A percentile compares a stretch with the other conserved stretches of the same genome.
These are phyloP conservation scores for Oemleria cerasiformis DNA, from an alignment of 306 rosid species.

Conservation along the genomic window DNA sequence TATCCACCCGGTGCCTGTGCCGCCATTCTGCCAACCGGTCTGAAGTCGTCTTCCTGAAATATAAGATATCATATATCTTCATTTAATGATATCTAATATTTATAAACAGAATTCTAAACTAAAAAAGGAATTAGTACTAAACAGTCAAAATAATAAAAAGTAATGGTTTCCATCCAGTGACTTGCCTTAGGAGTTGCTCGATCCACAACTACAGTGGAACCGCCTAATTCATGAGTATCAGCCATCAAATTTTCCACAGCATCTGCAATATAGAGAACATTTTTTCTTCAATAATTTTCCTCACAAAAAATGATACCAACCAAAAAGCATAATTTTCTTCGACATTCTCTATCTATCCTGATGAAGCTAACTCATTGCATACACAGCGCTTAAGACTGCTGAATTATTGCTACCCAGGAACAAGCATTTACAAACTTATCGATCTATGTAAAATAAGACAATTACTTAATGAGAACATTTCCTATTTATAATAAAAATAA, in stretches of 20 bases:
- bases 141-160: not conserved
- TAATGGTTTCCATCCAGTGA: conserved; percentile 22
- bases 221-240: conserved; percentile 90
- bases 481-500: not conserved
- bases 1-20: conserved; percentile 75
- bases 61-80: conserved; percentile 15
- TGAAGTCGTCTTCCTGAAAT: conserved; percentile 87
- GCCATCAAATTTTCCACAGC: conserved; percentile 88
- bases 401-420: not conserved
- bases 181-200: conserved; percentile 97
- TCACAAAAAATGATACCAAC: not conserved
- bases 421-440: not conserved
- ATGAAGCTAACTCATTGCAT: not conserved
- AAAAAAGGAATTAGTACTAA: not conserved
- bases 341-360: not conserved
- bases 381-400: not conserved
- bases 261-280: conserved; percentile 49
- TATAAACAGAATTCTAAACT: not conserved
- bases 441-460: not conserved
- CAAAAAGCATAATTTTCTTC: conserved; percentile 1
- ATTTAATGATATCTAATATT: not conserved
- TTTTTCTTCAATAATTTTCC: conserved; percentile 10
- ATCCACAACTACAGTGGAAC: conserved; percentile 89
- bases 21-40: conserved; percentile 70
- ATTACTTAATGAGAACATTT: not conserved